Conservation (phyloP, 2,329 filamentous ascomycete species). For the Calonectria fujianensis region DNA sequence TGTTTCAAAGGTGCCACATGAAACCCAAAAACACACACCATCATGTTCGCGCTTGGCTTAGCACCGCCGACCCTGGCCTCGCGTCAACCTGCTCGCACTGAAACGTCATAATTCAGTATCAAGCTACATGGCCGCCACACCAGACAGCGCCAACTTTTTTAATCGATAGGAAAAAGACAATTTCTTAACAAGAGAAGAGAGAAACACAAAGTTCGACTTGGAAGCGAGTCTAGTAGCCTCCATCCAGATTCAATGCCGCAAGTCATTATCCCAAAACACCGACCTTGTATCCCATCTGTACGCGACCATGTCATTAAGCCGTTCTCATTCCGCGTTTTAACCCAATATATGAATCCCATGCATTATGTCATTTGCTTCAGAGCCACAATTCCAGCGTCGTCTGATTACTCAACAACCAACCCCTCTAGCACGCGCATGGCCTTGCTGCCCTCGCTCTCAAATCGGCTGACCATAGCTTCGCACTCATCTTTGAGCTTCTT, state of each 20-base stretch:
- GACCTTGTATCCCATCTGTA: constrained; percentile 27
- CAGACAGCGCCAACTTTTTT: constrained; percentile 25
- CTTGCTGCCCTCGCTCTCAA: constrained; percentile 87
- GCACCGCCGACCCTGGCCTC: not conserved
- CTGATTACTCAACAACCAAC: constrained; percentile 72
- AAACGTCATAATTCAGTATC: constrained; percentile 20
- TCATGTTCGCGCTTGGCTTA: not conserved
- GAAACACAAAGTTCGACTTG: constrained; percentile 21
- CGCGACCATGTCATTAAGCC: constrained; percentile 31
- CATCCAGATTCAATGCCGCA: constrained; percentile 30
- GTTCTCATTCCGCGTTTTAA: constrained; percentile 26
- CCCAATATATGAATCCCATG: constrained; percentile 29
- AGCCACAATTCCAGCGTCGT: constrained; percentile 26
- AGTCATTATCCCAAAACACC: constrained; percentile 39
- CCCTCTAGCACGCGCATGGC: constrained; percentile 87
- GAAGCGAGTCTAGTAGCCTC: constrained; percentile 15
- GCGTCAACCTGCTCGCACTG: not conserved
- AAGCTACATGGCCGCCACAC: constrained; percentile 12
- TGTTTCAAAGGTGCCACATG: not conserved
- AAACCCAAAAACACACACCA: not conserved
- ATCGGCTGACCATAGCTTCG: constrained; percentile 86
- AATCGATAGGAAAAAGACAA: constrained; percentile 1
- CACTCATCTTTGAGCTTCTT: constrained; percentile 86
- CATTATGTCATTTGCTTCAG: constrained; percentile 15
- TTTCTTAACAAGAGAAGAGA: constrained; percentile 18